Base-by-base conservation (phyloP, 306 rosid species). In the Pterocarpus santalinus region DNA sequence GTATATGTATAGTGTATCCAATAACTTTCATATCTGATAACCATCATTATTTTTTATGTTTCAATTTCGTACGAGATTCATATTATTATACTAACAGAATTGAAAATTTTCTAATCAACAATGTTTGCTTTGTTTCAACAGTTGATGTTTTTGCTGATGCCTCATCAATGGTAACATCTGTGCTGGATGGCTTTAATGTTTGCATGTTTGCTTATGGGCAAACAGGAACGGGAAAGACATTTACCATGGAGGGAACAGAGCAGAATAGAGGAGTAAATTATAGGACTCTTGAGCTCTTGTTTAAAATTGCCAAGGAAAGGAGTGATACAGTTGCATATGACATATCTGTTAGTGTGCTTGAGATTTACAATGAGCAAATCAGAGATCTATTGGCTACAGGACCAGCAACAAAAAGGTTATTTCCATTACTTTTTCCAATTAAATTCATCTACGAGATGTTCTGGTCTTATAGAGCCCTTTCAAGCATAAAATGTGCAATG, bases 191-290 rank as follows among this genome's bases (percentile, higher is more conserved):
- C 80, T 91, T 89, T 86, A 94, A 94, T 14, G 98, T 91, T 8
- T 94, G 97, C 76, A 94, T 94, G 64, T 94, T 94, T 91, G 98
- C 98, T 58, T 94, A 91, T 6, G 98, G 98, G 69, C 97, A 94
- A 89, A 94, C 98, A 63, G 98, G 97, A 83, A 94, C 97, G 4
- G 97, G 98, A 63, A 94, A 94, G 85, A 94, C 98, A 61, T 94
- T 94, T 77, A 94, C 98, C 57, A 94, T 94, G 98, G 98, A 94
- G 89, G 98, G 98, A 72, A 90, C 89, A 35, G 88, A 89, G 71
- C 88, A 85, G 61, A 94, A 89, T 28, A 87, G 98, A 85, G 98
- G 98, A 80, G 97, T 94, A 46, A 94, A 94, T 77, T 94, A 94
- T 67, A 86, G 94, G 84, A 94, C 97, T 65, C 97, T 94, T 69